Evolutionary conservation across 2,329 filamentous ascomycete species (phyloP), one percentile per base, ranked within the genome.

Genomic region (Stagonosporopsis rhizophila): DNA sequence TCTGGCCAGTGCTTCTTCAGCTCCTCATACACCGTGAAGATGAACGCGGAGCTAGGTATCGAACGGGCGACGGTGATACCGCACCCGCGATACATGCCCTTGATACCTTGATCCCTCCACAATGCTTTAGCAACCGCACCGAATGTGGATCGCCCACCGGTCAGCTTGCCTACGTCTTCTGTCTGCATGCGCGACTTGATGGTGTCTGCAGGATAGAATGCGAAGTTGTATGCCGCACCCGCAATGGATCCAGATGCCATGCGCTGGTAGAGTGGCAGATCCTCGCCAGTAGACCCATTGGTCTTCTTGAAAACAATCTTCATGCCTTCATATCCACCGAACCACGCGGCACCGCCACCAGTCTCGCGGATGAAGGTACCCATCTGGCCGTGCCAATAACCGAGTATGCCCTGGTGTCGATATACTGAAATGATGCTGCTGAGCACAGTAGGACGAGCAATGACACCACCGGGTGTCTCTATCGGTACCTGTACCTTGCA

Each of bases 101-200:
- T 88, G 19, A 98, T 57, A 0, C 95, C 95, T 57, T 93, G 87
- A 68, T 92, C 86, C 58, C 82, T 84, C 89, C 92, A 99, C n/a
- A 98, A 77, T 15, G 86, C 82, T 54, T 79, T 83, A 0, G 88
- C 87, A 57, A 96, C 92, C 34, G 83, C 80, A 79, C 83, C 85
- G 70, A 99, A 98, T 0, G 87, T 88, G 38, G 84, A 84, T 49
- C 83, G 83, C 52, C 79, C 77, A 2, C 80, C 80, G 20, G 80
- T 78, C 8, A 81, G 66, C 12, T 77, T 80, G 28, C 83, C 84
- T 39, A 91, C 81, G 5, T 92, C 89, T 49, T 89, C 85, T 0
- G 95, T 99, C 79, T 99, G 95, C 88, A 99, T 96, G 44, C 94
- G 87, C 17, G 91, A 96, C 79, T 99, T 99, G 80, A 99, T 89